Evolutionary conservation across 208 protist species (phyloP).

Genomic region (Leishmania mexicana): DNA sequence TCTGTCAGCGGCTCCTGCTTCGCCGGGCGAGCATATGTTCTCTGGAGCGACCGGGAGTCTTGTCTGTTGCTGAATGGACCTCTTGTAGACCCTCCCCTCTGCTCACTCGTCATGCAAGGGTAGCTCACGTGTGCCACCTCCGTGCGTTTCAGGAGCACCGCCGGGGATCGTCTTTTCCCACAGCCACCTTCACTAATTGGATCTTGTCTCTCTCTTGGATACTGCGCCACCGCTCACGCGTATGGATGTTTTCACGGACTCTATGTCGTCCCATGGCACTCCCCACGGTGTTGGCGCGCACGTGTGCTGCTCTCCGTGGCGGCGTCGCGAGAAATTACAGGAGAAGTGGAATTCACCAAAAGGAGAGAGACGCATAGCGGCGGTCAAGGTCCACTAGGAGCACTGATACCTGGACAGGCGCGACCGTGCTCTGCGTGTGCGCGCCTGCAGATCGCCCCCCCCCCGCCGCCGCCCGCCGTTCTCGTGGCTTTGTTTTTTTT

Average conservation of each 20-base stretch:
- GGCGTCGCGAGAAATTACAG: neutral
- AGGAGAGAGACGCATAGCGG: neutral
- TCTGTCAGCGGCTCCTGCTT: neutral
- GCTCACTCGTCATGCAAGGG: neutral
- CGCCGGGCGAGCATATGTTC: neutral
- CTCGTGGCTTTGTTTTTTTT: neutral
- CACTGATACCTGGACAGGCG: neutral
- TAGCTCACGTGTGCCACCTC: neutral
- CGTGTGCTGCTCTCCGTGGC: neutral
- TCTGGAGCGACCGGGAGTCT: neutral
- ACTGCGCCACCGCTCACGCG: neutral
- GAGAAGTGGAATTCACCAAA: neutral
- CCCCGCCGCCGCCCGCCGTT: neutral
- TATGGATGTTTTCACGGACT: neutral
- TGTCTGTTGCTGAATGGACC: neutral
- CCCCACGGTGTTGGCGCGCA: neutral
- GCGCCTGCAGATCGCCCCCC: neutral
- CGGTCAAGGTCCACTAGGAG: neutral
- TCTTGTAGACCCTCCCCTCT: neutral
- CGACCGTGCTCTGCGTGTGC: neutral
- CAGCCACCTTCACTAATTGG: neutral
- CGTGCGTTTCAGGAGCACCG: neutral
- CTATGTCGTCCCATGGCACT: neutral
- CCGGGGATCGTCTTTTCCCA: neutral
- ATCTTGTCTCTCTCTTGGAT: neutral